These are phyloP conservation scores for Botrytis porri DNA, from an alignment of 2,329 filamentous ascomycete species.

Conservation along the genomic window DNA sequence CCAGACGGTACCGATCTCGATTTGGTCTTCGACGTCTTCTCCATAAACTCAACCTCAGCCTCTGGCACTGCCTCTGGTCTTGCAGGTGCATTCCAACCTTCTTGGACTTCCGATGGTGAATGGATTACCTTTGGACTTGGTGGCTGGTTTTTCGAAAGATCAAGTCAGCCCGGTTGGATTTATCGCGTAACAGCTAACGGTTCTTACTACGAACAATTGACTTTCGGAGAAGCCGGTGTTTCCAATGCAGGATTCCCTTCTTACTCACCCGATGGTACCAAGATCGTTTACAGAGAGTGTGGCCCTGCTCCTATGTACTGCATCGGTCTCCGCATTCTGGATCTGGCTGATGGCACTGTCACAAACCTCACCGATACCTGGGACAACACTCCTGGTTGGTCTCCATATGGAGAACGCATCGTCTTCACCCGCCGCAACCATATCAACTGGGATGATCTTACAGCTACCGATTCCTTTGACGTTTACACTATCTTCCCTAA, in stretches of 20 bases:
- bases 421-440: conserved; percentile 37
- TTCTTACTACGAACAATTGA: conserved; percentile 36
- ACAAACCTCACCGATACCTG: conserved; percentile 40
- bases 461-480: background rate
- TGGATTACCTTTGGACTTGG: conserved; percentile 43
- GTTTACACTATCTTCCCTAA: background rate
- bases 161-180: conserved; percentile 24
- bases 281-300: conserved; percentile 41
- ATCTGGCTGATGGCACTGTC: conserved; percentile 32
- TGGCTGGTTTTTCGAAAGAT: conserved; percentile 42
- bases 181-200: conserved; percentile 26
- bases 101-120: conserved; percentile 40
- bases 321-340: conserved; percentile 38
- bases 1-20: conserved; percentile 18
- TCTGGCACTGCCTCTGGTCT: conserved; percentile 32
- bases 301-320: conserved; percentile 27
- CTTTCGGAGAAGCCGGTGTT: conserved; percentile 30
- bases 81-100: conserved; percentile 43
- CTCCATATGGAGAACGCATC: conserved; percentile 41
- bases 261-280: conserved; percentile 40
- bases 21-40: conserved; percentile 34
- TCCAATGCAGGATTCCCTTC: conserved; percentile 43
- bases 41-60: background rate
- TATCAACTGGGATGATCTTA: background rate
- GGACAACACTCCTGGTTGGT: conserved; percentile 43